Base-by-base conservation (phyloP, 2,329 filamentous ascomycete species). In the Diplodia mutila region DNA sequence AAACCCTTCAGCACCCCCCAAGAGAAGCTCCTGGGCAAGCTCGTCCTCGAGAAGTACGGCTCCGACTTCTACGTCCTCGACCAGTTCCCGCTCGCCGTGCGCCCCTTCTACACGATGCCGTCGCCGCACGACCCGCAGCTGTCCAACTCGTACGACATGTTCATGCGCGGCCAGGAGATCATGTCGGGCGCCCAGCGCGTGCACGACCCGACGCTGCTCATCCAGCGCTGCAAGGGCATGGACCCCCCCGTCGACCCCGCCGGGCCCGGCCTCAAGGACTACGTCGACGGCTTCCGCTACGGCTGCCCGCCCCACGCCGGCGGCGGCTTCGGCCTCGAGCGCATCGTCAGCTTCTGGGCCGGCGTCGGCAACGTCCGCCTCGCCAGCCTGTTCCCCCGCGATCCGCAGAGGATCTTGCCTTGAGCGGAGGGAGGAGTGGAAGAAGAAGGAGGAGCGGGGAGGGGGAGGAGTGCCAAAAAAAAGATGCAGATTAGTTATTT, bases 21-120 rank as follows among this genome's bases (percentile, higher is more conserved):
- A 76, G 92, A 95, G 79, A 94, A 94, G 81, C 91, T 90, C n/a
- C 89, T 98, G 9, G 95, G 95, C 68, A 89, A 89, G 29, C 85
- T 98, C 57, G 88, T 98, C 72, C 90, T 92, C 67, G 86, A 92
- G 74, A 97, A 97, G 82, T 97, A 91, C 85, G 87, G 91, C 77
- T 95, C 93, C 69, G 95, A 99, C 82, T 98, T 98, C 83, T 98
- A 97, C 83, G 90, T 96, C 25, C 87, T 99, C 70, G 94, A 98
- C 84, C 95, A 98, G 81, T 99, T 97, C 85, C 95, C 95, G 53
- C 89, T 95, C 79, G 84, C 85, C 46, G 92, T 95, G 23, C 88
- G 95, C 34, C 94, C 94, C 5, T 97, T 97, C 81, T 98, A 97
- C 81, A 93, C 94, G 69, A 92, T 94, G 83, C 89, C 91, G 65